Conservation (phyloP, 768 basidiomycete species). For the Hygrocybe punicea region DNA sequence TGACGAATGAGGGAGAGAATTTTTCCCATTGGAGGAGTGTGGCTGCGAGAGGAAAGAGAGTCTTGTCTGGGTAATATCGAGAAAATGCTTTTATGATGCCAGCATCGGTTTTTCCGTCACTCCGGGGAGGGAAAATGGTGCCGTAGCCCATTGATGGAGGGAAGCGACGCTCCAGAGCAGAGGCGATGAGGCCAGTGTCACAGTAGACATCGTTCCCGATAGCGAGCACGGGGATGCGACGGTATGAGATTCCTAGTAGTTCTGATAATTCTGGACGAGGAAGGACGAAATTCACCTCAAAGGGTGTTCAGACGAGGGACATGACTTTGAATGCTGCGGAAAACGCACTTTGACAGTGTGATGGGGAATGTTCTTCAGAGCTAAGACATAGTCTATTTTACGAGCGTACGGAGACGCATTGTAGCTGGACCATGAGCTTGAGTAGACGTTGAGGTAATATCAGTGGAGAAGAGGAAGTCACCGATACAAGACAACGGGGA, state of each 20-base stretch:
- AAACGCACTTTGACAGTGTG: constrained; percentile 45
- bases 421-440: constrained; percentile 36
- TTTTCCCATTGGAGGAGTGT: constrained; percentile 47
- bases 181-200: constrained; percentile 51
- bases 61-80: constrained; percentile 44
- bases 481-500: too few relatives aligned
- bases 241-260: constrained; percentile 50
- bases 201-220: constrained; percentile 62
- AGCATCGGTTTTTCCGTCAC: constrained; percentile 41
- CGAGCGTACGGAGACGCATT: constrained; percentile 49
- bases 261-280: constrained; percentile 58
- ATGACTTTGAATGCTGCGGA: not conserved
- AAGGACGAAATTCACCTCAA: constrained; percentile 46
- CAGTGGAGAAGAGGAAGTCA: too few relatives aligned
- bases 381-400: constrained; percentile 51
- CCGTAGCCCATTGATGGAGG: constrained; percentile 46
- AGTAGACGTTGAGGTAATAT: too few relatives aligned
- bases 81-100: constrained; percentile 49
- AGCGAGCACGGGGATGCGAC: constrained; percentile 57
- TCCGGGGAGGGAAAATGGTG: constrained; percentile 46
- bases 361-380: constrained; percentile 49
- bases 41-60: constrained; percentile 42
- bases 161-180: constrained; percentile 53
- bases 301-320: not conserved
- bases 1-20: constrained; percentile 44